Evolutionary conservation across 495 filamentous ascomycete genomes (phyloP).

Genomic region (Penicillium lagena): DNA sequence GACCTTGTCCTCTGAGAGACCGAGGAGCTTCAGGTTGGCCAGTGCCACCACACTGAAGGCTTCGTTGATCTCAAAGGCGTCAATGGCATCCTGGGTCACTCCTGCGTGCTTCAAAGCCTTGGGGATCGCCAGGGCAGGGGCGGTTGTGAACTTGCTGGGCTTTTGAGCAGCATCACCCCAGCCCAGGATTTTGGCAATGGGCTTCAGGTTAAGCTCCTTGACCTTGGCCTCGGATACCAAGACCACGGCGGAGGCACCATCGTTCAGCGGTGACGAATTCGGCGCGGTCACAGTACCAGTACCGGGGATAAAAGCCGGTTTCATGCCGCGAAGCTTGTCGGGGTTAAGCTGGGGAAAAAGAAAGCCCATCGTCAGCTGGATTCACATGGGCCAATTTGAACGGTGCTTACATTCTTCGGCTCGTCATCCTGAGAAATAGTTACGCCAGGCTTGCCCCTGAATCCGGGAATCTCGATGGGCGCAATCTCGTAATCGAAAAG

Average conservation of each 20-base stretch:
- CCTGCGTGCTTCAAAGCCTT: slow-evolving; percentile 93
- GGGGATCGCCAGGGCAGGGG: slow-evolving; percentile 90
- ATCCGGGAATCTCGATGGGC: slow-evolving; percentile 80
- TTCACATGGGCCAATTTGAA: too few relatives aligned
- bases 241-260: slow-evolving; percentile 85
- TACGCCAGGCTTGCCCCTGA: slow-evolving; percentile 81
- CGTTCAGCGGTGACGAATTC: slow-evolving; percentile 92
- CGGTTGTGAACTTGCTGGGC: slow-evolving; percentile 91
- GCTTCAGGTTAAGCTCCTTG: slow-evolving; percentile 80
- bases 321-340: slow-evolving; percentile 78
- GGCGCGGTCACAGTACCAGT: slow-evolving; percentile 90
- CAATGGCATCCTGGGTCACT: slow-evolving; percentile 65
- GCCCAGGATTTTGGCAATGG: slow-evolving; percentile 89
- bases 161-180: slow-evolving; percentile 92
- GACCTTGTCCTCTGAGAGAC: slow-evolving; percentile 74
- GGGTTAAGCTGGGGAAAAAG: slow-evolving; percentile 64
- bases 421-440: slow-evolving; percentile 85
- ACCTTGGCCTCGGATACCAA: slow-evolving; percentile 86
- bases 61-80: slow-evolving; percentile 98
- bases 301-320: slow-evolving; percentile 76
- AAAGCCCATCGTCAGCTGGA: slow-evolving; percentile 11
- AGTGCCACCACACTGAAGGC: slow-evolving; percentile 95
- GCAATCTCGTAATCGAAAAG: slow-evolving; percentile 80
- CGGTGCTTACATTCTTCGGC: slow-evolving; percentile 68
- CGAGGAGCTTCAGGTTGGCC: slow-evolving; percentile 88